Base-by-base conservation (phyloP, 2,329 filamentous ascomycete species). In the Bipolaris bicolor region DNA sequence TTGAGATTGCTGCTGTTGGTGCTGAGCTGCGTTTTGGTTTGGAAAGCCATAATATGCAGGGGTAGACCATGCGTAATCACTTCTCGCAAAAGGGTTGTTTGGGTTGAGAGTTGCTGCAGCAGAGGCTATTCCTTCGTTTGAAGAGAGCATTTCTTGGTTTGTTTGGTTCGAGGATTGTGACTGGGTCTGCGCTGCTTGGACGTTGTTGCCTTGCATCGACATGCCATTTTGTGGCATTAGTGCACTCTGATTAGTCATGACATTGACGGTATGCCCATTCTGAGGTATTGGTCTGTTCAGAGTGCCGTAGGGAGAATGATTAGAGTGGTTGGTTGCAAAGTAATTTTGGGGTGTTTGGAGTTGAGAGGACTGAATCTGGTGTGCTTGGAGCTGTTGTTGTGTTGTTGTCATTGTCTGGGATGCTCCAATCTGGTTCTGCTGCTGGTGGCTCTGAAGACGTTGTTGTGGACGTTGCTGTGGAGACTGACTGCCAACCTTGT, bases 21-120 rank as follows among this genome's bases (percentile, higher is more conserved):
- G 61, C 10, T 61, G 57, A 36, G 59, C 43, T 29, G 53, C 45
- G 58, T 55, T 37, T 16, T 49, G 46, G 20, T 64, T 61, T 44
- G 69, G 67, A 40, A 71, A 73, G 9, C 61, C 64, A 41, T 71
- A 73, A 34, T 69, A 72, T 33, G 65, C 58, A 10, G 54, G 33
- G 9, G 61, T 41, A 4, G 65, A 48, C 71, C 71, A 74, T 11
- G 58, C 54, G 44, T 74, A 70, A 1, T 72, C 67, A 6, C 29
- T 53, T 5, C 72, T 61, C 5, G 54, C 56, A 44, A 72, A 73
- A 6, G 68, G 55, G 26, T 63, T 67, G 7, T 20, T 63, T 1
- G 64, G 49, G 34, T 74, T 62, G 1, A 64, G 52, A 9, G 36
- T 31, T 16, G 45, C 63, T 26, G 61, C 61, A 3, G 63, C 59